Evolutionary conservation across 495 filamentous ascomycete genomes (phyloP).

Genomic region (Neurospora sp.): DNA sequence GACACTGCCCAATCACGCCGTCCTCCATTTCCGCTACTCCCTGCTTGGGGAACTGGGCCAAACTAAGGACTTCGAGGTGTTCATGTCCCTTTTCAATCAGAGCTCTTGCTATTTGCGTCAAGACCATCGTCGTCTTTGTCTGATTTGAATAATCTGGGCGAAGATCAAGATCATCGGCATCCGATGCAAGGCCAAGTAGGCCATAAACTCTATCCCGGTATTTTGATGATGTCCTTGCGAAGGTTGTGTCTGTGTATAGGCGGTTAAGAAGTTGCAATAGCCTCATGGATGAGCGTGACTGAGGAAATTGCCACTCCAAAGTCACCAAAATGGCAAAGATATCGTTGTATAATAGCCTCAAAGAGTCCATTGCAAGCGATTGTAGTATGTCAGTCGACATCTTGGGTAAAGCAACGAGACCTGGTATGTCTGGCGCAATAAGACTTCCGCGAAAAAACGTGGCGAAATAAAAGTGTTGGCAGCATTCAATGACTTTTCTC

Average conservation of each 20-base stretch:
- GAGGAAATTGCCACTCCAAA: not conserved
- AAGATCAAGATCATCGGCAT: not conserved
- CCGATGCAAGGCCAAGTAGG: not conserved
- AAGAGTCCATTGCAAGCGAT: not conserved
- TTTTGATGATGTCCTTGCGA: not conserved
- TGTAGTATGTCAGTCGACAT: not conserved
- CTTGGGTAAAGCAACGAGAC: not conserved
- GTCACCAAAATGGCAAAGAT: not conserved
- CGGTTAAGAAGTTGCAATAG: not conserved
- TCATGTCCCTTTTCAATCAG: not conserved
- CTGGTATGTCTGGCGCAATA: no score
- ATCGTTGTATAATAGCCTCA: not conserved
- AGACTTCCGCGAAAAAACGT: not conserved
- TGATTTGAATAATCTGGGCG: not conserved
- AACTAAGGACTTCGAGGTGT: not conserved
- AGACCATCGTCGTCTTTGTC: not conserved
- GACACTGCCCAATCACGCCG: not conserved
- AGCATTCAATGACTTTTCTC: not conserved
- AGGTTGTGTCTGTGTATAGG: not conserved
- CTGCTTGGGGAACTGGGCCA: not conserved
- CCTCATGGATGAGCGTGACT: not conserved
- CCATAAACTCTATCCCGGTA: not conserved
- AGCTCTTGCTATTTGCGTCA: not conserved
- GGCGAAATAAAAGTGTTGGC: accelerated
- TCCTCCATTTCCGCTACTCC: not conserved